Conservation (phyloP, 1,284 basidiomycete genomes). For the Leucoagaricus sp. region DNA sequence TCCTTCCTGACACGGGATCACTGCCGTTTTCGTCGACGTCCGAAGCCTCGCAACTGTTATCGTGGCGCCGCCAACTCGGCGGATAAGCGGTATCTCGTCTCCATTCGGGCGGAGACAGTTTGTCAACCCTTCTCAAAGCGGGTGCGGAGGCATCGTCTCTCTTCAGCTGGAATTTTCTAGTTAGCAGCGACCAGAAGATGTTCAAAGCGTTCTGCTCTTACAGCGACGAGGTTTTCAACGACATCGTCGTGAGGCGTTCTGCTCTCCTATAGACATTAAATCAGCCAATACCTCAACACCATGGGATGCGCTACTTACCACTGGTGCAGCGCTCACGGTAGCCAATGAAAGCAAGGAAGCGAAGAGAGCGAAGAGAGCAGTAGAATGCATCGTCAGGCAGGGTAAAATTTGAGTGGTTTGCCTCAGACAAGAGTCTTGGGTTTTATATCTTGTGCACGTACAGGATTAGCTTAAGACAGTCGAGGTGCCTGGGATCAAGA, state of each 20-base stretch:
- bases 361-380: conserved; percentile 2
- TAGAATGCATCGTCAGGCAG: conserved; percentile 6
- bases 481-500: conserved; percentile 15
- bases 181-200: background rate
- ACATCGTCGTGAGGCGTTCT: background rate
- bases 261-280: background rate
- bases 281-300: background rate
- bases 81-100: background rate
- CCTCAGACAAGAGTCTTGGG: background rate
- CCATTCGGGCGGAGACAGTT: background rate
- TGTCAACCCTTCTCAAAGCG: background rate
- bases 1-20: background rate
- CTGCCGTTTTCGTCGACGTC: too few relatives aligned
- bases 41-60: background rate
- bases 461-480: background rate
- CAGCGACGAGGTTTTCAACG: background rate
- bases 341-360: background rate
- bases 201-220: background rate
- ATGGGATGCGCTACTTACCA: background rate
- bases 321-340: background rate
- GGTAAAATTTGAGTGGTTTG: background rate
- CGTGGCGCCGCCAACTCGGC: background rate
- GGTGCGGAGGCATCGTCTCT: background rate
- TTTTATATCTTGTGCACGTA: conserved; percentile 8
- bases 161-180: background rate